Conservation (phyloP, 768 basidiomycete species). For the Tricholoma saponaceum region DNA sequence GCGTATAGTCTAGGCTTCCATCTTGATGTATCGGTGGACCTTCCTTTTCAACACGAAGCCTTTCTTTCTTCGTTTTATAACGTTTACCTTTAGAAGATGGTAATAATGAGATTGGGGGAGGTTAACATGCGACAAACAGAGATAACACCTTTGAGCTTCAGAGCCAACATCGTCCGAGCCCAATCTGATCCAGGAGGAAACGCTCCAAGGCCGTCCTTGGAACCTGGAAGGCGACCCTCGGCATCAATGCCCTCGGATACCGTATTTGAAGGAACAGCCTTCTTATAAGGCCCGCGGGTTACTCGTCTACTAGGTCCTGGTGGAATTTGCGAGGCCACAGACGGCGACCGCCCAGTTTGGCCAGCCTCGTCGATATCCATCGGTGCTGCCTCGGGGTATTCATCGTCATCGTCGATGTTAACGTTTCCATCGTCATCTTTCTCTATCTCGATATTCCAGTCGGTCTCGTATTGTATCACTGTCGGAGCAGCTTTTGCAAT, state of each 20-base stretch:
- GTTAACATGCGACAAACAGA: neutral
- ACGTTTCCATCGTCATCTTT: slow-evolving; percentile 50
- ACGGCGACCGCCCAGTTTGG: slow-evolving; percentile 39
- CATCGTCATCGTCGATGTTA: slow-evolving; percentile 34
- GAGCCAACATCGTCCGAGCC: slow-evolving; percentile 67
- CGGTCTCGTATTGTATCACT: slow-evolving; percentile 78
- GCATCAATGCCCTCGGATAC: slow-evolving; percentile 52
- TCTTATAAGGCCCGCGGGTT: slow-evolving; percentile 53
- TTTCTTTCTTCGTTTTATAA: slow-evolving; percentile 79
- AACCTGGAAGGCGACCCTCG: slow-evolving; percentile 72
- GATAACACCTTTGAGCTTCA: slow-evolving; percentile 68
- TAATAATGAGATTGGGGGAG: neutral
- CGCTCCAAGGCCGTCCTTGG: slow-evolving; percentile 68
- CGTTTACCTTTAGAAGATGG: slow-evolving; percentile 50
- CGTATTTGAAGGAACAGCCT: slow-evolving; percentile 20
- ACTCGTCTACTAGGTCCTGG: slow-evolving; percentile 37
- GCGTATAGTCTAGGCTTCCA: slow-evolving; percentile 73
- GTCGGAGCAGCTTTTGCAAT: slow-evolving; percentile 66
- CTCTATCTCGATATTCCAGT: slow-evolving; percentile 82
- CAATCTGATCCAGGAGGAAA: slow-evolving; percentile 70
- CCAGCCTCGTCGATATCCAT: slow-evolving; percentile 44
- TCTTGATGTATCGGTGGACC: slow-evolving; percentile 69
- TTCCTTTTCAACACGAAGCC: slow-evolving; percentile 70
- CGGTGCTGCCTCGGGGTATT: slow-evolving; percentile 30
- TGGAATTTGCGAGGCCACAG: slow-evolving; percentile 39